Base-by-base conservation (phyloP, 805 yeast species). In the Yamadazyma laniorum region DNA sequence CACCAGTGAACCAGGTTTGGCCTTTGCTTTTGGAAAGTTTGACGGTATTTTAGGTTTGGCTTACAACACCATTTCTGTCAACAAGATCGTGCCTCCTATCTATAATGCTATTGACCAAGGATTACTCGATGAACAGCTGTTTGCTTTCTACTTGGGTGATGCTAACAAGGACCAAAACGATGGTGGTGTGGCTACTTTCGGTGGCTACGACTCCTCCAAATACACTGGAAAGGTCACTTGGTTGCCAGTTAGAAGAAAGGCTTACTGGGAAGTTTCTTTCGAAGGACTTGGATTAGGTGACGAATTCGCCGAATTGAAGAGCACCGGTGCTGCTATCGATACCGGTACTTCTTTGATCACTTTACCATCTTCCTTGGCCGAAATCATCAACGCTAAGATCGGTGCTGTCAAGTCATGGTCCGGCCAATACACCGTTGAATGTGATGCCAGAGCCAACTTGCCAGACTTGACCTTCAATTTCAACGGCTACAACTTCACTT, bases 161-260 rank as follows among this genome's bases (percentile, higher is more conserved):
- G 70, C 79, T 44, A 69, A 76, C 42, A 78, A 79, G 54, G 74
- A 77, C 47, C 82, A 77, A 49, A 73, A 74, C 36, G 74, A 75
- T 41, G 96, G 96, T 35, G 98, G 99, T 55, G 78, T 83, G 51
- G 96, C 93, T 50, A 87, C 96, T 22, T 87, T 93, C 59, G 99
- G 99, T 62, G 99, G 99, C 52, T 72, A 82, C 50, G 97, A 91
- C 59, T 75, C 80, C 52, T 61, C 81, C 45, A 77, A 80, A 60
- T 88, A 70, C 65, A 66, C 71, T 34, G 99, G 99, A 50, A 79
- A 91, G 51, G 76, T 93, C 56, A 85, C 91, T 37, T 89, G 95
- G 89, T 77, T 93, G 67, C 99, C 99, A 43, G 95, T 93, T 46
- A 88, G 99, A 75, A 87, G 99, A 77, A 89, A 90, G 81, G 99